A percentile compares a stretch with the other conserved stretches of the same genome.
Evolutionary conservation across 2,329 filamentous ascomycete species (phyloP).

Genomic region (Venturia asperata): DNA sequence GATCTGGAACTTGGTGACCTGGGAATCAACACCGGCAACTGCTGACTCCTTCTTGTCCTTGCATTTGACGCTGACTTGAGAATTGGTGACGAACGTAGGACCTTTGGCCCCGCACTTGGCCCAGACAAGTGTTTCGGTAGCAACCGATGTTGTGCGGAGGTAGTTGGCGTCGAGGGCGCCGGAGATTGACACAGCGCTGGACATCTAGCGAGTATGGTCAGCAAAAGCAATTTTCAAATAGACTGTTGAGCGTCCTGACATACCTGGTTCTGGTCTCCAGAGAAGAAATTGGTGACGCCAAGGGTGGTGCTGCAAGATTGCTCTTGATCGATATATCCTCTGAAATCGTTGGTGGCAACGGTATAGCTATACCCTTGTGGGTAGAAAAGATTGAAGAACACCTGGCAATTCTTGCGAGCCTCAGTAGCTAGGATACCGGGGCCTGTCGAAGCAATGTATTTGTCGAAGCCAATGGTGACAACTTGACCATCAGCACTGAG

Average conservation of each 20-base stretch:
- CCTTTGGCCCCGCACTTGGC: conserved; percentile 22
- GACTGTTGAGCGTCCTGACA: conserved; percentile 9
- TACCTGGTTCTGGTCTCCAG: conserved; percentile 40
- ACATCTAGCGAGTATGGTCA: neutral
- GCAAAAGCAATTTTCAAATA: neutral
- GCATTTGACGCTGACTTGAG: conserved; percentile 22
- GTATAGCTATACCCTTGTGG: conserved; percentile 48
- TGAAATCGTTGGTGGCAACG: conserved; percentile 46
- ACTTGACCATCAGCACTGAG: conserved; percentile 34
- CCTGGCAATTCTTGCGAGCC: conserved; percentile 48
- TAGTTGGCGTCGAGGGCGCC: conserved; percentile 22
- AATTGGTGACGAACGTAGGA: conserved; percentile 23
- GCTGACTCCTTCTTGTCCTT: conserved; percentile 17
- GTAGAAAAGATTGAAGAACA: conserved; percentile 47
- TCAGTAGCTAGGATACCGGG: conserved; percentile 35
- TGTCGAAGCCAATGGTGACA: conserved; percentile 47
- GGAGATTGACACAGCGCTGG: neutral
- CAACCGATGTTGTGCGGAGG: conserved; percentile 18
- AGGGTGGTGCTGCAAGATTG: conserved; percentile 41
- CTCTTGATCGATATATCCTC: conserved; percentile 44
- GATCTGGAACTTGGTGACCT: conserved; percentile 24
- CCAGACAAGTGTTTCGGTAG: conserved; percentile 22
- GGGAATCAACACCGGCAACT: conserved; percentile 22
- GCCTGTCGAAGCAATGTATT: conserved; percentile 46
- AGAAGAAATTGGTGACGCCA: conserved; percentile 50